Evolutionary conservation across 768 basidiomycete species (phyloP).

Genomic region (Termitomyces sp.): DNA sequence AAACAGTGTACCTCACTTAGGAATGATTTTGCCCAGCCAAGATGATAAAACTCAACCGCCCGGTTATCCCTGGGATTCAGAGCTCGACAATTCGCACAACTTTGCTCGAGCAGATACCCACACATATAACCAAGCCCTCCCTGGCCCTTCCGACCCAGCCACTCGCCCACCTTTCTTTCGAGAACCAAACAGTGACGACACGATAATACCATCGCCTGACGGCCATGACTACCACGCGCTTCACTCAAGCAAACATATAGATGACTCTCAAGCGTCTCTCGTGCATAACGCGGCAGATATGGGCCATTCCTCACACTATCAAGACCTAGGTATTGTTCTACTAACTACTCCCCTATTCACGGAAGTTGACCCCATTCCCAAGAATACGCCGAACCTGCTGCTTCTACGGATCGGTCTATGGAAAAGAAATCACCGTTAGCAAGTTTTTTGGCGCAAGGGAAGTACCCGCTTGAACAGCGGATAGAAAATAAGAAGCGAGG

Average conservation of each 20-base stretch:
- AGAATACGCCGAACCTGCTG: constrained; percentile 70
- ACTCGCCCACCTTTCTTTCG: constrained; percentile 9
- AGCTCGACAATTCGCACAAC: not conserved
- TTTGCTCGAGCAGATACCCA: not conserved
- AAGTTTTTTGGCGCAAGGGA: constrained; percentile 41
- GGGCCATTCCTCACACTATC: constrained; percentile 35
- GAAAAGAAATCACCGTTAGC: constrained; percentile 40
- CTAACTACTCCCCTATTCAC: not conserved
- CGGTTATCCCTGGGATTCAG: constrained; percentile 2
- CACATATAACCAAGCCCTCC: not conserved
- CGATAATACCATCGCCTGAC: not conserved
- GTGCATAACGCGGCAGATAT: constrained; percentile 42
- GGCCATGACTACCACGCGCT: constrained; percentile 2
- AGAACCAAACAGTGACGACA: constrained; percentile 4
- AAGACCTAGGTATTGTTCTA: constrained; percentile 51
- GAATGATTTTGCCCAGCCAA: constrained; percentile 13
- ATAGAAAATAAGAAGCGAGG: constrained; percentile 89
- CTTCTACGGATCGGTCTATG: constrained; percentile 21
- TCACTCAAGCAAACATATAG: constrained; percentile 6
- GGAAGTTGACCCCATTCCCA: not conserved
- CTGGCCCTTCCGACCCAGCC: constrained; percentile 4
- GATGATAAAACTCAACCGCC: constrained; percentile 11
- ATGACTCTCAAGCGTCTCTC: constrained; percentile 36
- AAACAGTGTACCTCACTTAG: not conserved
- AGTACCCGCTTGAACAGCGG: constrained; percentile 69